Base-by-base conservation (phyloP, 805 yeast species). In the Yamadazyma phyllophila region DNA sequence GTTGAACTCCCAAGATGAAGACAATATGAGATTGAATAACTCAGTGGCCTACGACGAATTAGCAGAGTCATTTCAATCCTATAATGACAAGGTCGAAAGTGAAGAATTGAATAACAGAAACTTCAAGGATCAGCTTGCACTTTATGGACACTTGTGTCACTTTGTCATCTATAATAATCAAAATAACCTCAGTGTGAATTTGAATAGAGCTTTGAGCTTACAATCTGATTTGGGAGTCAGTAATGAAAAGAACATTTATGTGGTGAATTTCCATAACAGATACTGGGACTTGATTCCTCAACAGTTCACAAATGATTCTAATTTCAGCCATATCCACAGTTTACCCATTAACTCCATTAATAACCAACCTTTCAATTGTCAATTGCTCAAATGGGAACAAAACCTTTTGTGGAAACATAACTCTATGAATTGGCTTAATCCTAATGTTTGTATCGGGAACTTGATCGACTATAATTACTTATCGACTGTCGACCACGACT, bases 331-430 rank as follows among this genome's bases (percentile, higher is more conserved):
- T 32, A 16, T 52, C 26, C 39, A 43, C 36, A 33, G 42, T 11
- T 35, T 47, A 17, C 58, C 58, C 7, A 52, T 53, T n/a, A 47
- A 49, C 38, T 50, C 56, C 11, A 43, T 51, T 43, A 48, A 52
- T 35, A 52, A 52, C 26, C 48, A 54, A 41, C 39, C 26, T 3
- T 52, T 49, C 43, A 47, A 52, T 29, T 53, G 60, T 34, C 55
- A 58, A 36, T 49, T 64, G 26, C 51, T 61, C 20, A 52, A 54
- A 33, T 54, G 61, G 56, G 74, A 69, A 50, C 73, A 69, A 44
- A 61, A 65, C 34, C 53, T 67, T 29, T 56, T 66, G 29, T 65
- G 70, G 69, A 61, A 53, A 45, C 50, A 60, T 36, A 63, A 67
- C 46, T 58, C 63, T 16, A 53, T 58, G 58, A 60, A 56, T 42